phyloP scores from a whole-genome alignment of 176 grass and related monocot species.

The Musa acuminata region DNA sequence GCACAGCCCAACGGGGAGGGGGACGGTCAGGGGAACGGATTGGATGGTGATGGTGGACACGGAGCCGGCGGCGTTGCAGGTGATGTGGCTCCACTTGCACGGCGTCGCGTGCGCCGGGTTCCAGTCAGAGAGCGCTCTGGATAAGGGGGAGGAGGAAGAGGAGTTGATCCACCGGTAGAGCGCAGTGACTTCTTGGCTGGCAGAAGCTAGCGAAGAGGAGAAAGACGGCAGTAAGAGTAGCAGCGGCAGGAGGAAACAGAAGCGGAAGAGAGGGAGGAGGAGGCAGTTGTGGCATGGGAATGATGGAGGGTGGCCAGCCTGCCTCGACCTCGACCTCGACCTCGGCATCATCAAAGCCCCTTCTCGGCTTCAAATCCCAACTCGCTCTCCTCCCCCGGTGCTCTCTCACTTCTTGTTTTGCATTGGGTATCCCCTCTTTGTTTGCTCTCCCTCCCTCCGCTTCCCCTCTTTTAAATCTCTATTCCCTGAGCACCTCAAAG shows the following conservation, averaged over 20 bases:
- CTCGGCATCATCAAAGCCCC: slow-evolving; percentile 53
- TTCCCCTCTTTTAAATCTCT: neutral
- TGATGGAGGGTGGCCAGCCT: neutral
- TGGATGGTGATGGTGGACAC: slow-evolving; percentile 47
- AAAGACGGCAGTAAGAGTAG: neutral
- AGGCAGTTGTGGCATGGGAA: slow-evolving; percentile 19
- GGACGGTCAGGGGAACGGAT: slow-evolving; percentile 53
- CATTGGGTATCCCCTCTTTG: slow-evolving; percentile 30
- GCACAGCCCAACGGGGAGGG: slow-evolving; percentile 38
- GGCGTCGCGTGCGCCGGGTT: slow-evolving; percentile 35
- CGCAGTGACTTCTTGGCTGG: slow-evolving; percentile 38
- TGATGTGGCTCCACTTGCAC: slow-evolving; percentile 77
- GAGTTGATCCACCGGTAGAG: slow-evolving; percentile 61
- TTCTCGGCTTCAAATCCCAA: slow-evolving; percentile 39
- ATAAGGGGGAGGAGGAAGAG: slow-evolving; percentile 3
- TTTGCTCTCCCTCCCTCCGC: slow-evolving; percentile 4
- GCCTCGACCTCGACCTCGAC: slow-evolving; percentile 36
- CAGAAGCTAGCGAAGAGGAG: neutral
- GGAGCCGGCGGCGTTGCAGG: slow-evolving; percentile 16
- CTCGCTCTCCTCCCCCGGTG: slow-evolving; percentile 37
- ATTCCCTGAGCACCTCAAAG: slow-evolving; percentile 21
- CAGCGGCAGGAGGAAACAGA: neutral
- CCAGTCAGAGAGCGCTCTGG: slow-evolving; percentile 48
- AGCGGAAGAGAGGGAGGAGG: slow-evolving; percentile 5
- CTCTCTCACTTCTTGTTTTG: slow-evolving; percentile 39